Conservation (phyloP, 805 yeast genomes). For the Metschnikowia noctiluminum region DNA sequence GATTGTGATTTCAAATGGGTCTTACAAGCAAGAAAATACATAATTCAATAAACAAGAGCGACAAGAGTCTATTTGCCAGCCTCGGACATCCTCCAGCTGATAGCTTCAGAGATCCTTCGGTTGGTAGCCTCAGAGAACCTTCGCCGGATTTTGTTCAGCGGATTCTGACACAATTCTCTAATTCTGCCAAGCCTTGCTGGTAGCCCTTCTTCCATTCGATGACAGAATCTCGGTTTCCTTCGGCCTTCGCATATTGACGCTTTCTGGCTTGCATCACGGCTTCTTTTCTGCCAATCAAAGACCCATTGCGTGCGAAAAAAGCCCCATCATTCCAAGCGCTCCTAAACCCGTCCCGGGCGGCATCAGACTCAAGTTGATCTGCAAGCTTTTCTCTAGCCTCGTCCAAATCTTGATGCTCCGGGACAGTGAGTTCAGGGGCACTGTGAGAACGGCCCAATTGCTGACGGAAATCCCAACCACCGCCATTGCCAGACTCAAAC, state of each 20-base stretch:
- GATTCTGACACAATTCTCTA: slow-evolving; percentile 12
- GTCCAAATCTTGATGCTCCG: slow-evolving; percentile 42
- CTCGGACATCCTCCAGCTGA: too few species aligned
- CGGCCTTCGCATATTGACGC: slow-evolving; percentile 51
- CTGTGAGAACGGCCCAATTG: slow-evolving; percentile 51
- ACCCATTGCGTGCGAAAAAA: slow-evolving; percentile 63
- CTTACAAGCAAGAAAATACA: too few species aligned
- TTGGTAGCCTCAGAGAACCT: too few species aligned
- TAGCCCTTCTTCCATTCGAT: slow-evolving; percentile 95
- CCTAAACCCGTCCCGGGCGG: slow-evolving; percentile 73
- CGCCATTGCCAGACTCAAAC: slow-evolving; percentile 86
- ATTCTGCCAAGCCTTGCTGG: slow-evolving; percentile 54
- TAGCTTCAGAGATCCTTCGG: too few species aligned
- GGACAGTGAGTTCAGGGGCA: slow-evolving; percentile 26
- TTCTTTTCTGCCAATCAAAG: slow-evolving; percentile 67
- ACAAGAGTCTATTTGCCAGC: too few species aligned
- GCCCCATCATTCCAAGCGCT: slow-evolving; percentile 72
- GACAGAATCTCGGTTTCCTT: slow-evolving; percentile 53
- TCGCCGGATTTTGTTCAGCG: not conserved
- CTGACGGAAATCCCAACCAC: slow-evolving; percentile 91
- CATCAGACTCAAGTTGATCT: slow-evolving; percentile 64
- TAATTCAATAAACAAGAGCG: too few species aligned
- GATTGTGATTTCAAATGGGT: too few species aligned
- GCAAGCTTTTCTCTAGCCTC: slow-evolving; percentile 34
- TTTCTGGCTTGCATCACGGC: slow-evolving; percentile 56